A percentile compares a stretch with the other conserved stretches of the same genome.
Evolutionary conservation across 495 filamentous ascomycete genomes (phyloP).

Genomic region (Trichoderma asperelloides): DNA sequence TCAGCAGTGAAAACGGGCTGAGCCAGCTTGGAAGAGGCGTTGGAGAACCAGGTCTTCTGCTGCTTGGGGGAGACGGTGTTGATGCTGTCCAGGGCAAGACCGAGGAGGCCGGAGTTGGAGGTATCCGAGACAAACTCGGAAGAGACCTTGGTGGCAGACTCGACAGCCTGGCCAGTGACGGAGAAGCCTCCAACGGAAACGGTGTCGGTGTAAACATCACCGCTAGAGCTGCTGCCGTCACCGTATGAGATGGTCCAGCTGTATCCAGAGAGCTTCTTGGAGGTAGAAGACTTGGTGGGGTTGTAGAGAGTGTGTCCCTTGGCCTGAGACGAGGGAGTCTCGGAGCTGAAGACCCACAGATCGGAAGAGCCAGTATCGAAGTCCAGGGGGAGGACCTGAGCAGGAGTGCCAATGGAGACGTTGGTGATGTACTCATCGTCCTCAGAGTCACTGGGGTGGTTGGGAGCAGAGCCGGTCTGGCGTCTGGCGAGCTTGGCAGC

Average conservation of each 20-base stretch:
- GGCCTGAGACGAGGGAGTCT: slow-evolving; percentile 18
- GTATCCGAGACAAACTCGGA: slow-evolving; percentile 46
- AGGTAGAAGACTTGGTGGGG: slow-evolving; percentile 35
- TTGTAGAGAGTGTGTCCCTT: slow-evolving; percentile 54
- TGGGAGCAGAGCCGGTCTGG: slow-evolving; percentile 36
- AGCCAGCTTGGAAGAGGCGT: slow-evolving; percentile 46
- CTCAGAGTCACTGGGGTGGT: slow-evolving; percentile 41
- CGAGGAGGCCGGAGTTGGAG: slow-evolving; percentile 59
- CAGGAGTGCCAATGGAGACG: slow-evolving; percentile 51
- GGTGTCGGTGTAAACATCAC: slow-evolving; percentile 58
- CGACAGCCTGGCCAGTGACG: slow-evolving; percentile 56
- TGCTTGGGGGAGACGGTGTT: slow-evolving; percentile 54
- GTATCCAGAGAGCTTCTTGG: slow-evolving; percentile 41
- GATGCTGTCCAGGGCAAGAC: slow-evolving; percentile 59
- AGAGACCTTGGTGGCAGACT: slow-evolving; percentile 56
- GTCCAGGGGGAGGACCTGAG: slow-evolving; percentile 54
- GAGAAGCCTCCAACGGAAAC: slow-evolving; percentile 59
- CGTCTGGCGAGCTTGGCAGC: slow-evolving; percentile 23
- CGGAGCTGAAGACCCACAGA: slow-evolving; percentile 47
- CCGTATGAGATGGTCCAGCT: slow-evolving; percentile 64
- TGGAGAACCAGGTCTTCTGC: slow-evolving; percentile 66
- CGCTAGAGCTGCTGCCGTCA: slow-evolving; percentile 55
- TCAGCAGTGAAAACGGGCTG: slow-evolving; percentile 57
- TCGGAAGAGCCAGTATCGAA: slow-evolving; percentile 72
- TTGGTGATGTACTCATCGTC: slow-evolving; percentile 61